Conservation (phyloP, 2,329 filamentous ascomycete species). For the Aspergillus versicolor region DNA sequence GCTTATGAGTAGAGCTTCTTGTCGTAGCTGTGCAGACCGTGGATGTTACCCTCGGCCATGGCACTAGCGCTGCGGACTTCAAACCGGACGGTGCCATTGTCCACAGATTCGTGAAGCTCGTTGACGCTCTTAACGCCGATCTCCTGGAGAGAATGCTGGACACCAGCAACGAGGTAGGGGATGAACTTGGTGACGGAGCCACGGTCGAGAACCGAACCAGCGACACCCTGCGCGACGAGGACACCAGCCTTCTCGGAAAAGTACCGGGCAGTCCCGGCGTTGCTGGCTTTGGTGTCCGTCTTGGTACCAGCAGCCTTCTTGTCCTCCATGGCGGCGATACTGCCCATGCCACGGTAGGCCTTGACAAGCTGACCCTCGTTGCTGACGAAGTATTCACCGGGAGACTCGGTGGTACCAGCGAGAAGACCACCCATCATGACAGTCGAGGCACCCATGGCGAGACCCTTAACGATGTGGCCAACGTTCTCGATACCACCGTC, state of each 20-base stretch:
- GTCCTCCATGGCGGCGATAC: constrained; percentile 99
- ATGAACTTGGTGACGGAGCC: constrained; percentile 90
- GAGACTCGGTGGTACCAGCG: constrained; percentile 95
- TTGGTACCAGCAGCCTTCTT: constrained; percentile 82
- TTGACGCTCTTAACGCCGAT: constrained; percentile 79
- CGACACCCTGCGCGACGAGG: constrained; percentile 94
- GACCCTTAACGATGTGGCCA: constrained; percentile 97
- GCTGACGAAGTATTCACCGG: constrained; percentile 93
- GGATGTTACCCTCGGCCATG: constrained; percentile 93
- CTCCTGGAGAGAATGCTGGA: constrained; percentile 97
- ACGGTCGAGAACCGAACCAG: constrained; percentile 61
- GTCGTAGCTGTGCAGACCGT: constrained; percentile 95
- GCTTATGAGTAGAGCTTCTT: constrained; percentile 95
- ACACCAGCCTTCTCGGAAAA: constrained; percentile 96
- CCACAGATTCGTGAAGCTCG: constrained; percentile 73
- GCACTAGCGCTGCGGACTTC: constrained; percentile 93
- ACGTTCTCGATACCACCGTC: constrained; percentile 98
- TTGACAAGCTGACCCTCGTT: constrained; percentile 97
- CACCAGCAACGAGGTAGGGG: constrained; percentile 89
- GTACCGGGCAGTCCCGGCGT: constrained; percentile 95
- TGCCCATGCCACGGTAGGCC: constrained; percentile 98
- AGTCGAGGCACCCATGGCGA: constrained; percentile 88
- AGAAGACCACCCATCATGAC: constrained; percentile 99
- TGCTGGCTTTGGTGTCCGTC: constrained; percentile 68
- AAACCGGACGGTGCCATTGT: constrained; percentile 76